Percentiles rank a stretch among this genome's conserved stretches.
These are phyloP conservation scores for Kodamaea nitidulidarum DNA, from an alignment of 805 yeast species.

Conservation along the genomic window DNA sequence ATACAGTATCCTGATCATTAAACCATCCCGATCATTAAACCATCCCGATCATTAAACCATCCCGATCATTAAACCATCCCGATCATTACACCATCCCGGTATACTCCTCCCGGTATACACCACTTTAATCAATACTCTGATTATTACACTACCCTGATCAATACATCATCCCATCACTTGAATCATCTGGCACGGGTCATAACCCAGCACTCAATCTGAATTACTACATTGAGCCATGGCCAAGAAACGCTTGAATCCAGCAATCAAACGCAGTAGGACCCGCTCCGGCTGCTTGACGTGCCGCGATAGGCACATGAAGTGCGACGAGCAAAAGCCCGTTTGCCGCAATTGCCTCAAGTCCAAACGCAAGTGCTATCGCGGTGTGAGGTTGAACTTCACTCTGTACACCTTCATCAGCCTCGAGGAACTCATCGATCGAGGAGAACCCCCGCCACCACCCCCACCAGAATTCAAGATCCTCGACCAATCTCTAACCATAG, in stretches of 20 bases:
- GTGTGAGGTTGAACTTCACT: slow-evolving; percentile 43
- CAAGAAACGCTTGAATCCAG: slow-evolving; percentile 20
- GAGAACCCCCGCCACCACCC: neutral
- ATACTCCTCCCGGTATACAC: no score
- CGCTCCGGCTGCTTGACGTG: slow-evolving; percentile 58
- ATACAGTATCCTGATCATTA: no score
- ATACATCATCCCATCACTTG: no score
- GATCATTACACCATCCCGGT: no score
- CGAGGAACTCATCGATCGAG: slow-evolving; percentile 9
- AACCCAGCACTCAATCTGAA: neutral
- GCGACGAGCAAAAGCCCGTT: slow-evolving; percentile 61
- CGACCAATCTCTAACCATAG: slow-evolving; percentile 43
- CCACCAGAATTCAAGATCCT: slow-evolving; percentile 20
- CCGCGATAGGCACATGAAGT: slow-evolving; percentile 62
- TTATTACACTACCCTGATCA: no score
- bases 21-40: no score
- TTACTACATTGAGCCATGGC: slow-evolving; percentile 17
- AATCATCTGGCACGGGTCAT: neutral
- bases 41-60: no score
- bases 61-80: no score
- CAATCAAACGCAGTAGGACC: slow-evolving; percentile 34
- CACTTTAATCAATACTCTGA: no score
- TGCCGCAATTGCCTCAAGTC: slow-evolving; percentile 55
- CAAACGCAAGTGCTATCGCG: slow-evolving; percentile 45
- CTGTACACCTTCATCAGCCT: slow-evolving; percentile 39